phyloP scores from a whole-genome alignment of 192 early-diverging fungal genomes.

The Mortierella antarctica region DNA sequence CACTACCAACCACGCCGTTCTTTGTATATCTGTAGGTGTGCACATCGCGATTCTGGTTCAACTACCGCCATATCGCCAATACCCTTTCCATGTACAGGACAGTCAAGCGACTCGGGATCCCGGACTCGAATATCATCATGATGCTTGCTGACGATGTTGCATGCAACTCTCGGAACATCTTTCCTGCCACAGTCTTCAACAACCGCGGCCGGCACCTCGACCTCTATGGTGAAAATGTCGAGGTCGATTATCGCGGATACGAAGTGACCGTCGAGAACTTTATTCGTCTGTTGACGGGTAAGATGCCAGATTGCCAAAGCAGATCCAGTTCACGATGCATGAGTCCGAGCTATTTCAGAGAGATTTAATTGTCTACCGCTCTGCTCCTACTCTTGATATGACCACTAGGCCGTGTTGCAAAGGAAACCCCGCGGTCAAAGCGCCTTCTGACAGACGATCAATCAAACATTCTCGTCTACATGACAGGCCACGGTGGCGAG shows the following conservation, averaged over 20 bases:
- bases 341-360: not conserved
- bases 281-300: conserved; percentile 92
- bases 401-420: conserved; percentile 78
- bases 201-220: conserved; percentile 85
- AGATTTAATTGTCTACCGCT: not conserved
- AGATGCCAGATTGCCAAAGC: too few species aligned
- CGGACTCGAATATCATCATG: conserved; percentile 98
- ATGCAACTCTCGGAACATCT: conserved; percentile 94
- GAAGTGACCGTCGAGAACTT: conserved; percentile 99
- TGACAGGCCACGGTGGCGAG: conserved; percentile 99
- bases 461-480: conserved; percentile 95
- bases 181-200: conserved; percentile 94
- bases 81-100: conserved; percentile 99
- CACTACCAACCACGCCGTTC: too few species aligned
- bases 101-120: conserved; percentile 97
- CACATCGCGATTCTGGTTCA: conserved; percentile 99
- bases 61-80: conserved; percentile 99
- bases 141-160: conserved; percentile 99
- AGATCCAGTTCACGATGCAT: not conserved
- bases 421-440: conserved; percentile 93
- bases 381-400: not conserved
- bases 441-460: conserved; percentile 95
- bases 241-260: conserved; percentile 99
- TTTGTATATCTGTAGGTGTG: conserved; percentile 70
- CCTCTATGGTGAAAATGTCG: conserved; percentile 96